Percentiles rank a stretch among this genome's conserved stretches.
These are phyloP conservation scores for Stagonosporopsis chrysanthemi DNA, from an alignment of 2,329 filamentous ascomycete species.

Conservation along the genomic window DNA sequence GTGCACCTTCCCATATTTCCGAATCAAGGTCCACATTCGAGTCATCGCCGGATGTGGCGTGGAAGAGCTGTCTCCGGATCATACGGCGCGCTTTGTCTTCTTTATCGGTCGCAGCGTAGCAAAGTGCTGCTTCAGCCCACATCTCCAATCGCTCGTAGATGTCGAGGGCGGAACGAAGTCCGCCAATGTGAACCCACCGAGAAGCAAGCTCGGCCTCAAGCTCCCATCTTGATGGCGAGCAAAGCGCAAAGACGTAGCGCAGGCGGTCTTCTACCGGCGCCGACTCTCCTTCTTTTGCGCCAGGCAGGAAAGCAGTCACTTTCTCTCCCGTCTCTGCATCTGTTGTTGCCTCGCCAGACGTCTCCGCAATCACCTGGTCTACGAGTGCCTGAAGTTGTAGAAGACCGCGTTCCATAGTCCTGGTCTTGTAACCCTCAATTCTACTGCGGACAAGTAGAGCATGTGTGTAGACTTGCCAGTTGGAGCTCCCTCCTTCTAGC, in stretches of 20 bases:
- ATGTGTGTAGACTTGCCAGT: constrained; percentile 98
- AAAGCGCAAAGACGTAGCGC: constrained; percentile 82
- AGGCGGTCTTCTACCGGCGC: constrained; percentile 79
- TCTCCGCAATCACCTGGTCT: constrained; percentile 93
- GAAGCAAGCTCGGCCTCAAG: constrained; percentile 91
- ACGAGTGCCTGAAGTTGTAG: constrained; percentile 94
- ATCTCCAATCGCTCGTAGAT: constrained; percentile 94
- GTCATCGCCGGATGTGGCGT: constrained; percentile 61
- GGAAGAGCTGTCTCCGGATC: constrained; percentile 80
- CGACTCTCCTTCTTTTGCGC: constrained; percentile 76
- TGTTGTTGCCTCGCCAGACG: constrained; percentile 52
- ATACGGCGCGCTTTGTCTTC: constrained; percentile 84
- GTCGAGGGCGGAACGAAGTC: constrained; percentile 86
- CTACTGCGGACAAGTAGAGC: constrained; percentile 87
- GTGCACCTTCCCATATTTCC: constrained; percentile 69
- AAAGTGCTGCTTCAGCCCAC: constrained; percentile 94
- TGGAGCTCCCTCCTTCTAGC: constrained; percentile 85
- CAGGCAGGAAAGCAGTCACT: constrained; percentile 81
- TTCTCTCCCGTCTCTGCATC: constrained; percentile 48
- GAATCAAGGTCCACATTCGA: constrained; percentile 53
- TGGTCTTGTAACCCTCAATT: constrained; percentile 85
- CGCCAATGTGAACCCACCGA: constrained; percentile 90
- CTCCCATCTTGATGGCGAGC: constrained; percentile 88
- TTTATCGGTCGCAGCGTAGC: constrained; percentile 78
- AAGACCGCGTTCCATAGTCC: constrained; percentile 87